These are phyloP conservation scores for Leccinum truebloodii DNA, from an alignment of 768 basidiomycete genomes.

Conservation along the genomic window DNA sequence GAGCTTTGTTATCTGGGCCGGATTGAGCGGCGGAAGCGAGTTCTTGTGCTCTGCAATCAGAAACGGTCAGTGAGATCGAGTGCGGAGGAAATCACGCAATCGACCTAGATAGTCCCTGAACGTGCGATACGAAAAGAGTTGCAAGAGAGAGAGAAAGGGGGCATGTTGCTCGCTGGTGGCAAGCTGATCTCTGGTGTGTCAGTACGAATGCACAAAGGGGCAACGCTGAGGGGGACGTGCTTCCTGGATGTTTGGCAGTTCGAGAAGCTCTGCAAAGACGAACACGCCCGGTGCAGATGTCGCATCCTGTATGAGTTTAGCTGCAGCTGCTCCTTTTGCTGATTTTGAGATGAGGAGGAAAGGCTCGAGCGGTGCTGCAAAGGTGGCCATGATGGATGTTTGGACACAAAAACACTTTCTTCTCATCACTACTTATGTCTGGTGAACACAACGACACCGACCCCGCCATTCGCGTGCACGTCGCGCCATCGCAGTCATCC, in stretches of 20 bases:
- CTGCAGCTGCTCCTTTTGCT: constrained; percentile 89
- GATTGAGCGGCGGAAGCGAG: constrained; percentile 64
- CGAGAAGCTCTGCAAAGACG: constrained; percentile 87
- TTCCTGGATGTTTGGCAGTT: constrained; percentile 81
- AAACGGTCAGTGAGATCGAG: constrained; percentile 4
- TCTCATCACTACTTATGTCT: constrained; percentile 17
- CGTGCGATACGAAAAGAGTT: constrained; percentile 90
- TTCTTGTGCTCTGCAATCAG: constrained; percentile 59
- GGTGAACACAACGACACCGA: constrained; percentile 32
- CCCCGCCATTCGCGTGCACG: constrained; percentile 63
- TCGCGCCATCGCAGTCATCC: constrained; percentile 80
- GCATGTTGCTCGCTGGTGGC: constrained; percentile 61
- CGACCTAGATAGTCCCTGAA: constrained; percentile 80
- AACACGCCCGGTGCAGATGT: constrained; percentile 89
- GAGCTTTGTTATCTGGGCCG: constrained; percentile 79
- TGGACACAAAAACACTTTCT: constrained; percentile 8
- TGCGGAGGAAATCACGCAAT: constrained; percentile 13
- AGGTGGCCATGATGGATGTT: constrained; percentile 43
- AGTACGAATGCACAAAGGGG: constrained; percentile 4
- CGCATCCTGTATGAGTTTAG: constrained; percentile 84
- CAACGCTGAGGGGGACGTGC: constrained; percentile 41
- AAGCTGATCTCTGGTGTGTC: constrained; percentile 50
- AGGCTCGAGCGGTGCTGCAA: constrained; percentile 76
- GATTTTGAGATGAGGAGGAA: constrained; percentile 92
- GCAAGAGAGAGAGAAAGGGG: constrained; percentile 62